A percentile compares a stretch with the other conserved stretches of the same genome.
Evolutionary conservation across 1,284 basidiomycete species (phyloP).

Genomic region (Mycena citricolor): DNA sequence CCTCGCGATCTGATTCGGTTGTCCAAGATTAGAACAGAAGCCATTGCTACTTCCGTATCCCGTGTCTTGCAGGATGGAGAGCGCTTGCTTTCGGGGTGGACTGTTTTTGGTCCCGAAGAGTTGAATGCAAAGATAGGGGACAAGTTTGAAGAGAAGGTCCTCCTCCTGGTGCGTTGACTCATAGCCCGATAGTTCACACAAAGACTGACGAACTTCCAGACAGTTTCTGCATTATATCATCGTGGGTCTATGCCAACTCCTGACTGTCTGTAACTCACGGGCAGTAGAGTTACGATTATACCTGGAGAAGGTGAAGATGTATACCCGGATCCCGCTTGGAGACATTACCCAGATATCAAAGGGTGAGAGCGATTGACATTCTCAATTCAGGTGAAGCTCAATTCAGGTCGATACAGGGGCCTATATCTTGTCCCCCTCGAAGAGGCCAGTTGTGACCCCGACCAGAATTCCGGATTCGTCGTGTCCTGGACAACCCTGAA

Average conservation of each 20-base stretch:
- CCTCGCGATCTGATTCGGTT: slow-evolving; percentile 86
- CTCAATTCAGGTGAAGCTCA: slow-evolving; percentile 12
- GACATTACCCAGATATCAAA: slow-evolving; percentile 83
- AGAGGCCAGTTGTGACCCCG: slow-evolving; percentile 82
- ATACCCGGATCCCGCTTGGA: slow-evolving; percentile 84
- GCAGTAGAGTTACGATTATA: slow-evolving; percentile 89
- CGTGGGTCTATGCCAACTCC: too few species aligned
- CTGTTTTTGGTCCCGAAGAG: slow-evolving; percentile 82
- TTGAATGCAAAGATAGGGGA: slow-evolving; percentile 70
- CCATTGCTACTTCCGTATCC: slow-evolving; percentile 83
- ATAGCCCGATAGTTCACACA: background rate
- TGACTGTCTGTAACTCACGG: too few species aligned
- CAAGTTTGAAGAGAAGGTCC: slow-evolving; percentile 90
- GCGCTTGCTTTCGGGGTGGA: slow-evolving; percentile 84
- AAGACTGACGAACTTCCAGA: slow-evolving; percentile 32
- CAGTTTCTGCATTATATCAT: slow-evolving; percentile 47
- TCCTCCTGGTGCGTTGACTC: slow-evolving; percentile 73
- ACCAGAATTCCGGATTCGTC: slow-evolving; percentile 85
- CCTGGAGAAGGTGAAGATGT: slow-evolving; percentile 88
- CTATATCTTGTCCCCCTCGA: slow-evolving; percentile 91
- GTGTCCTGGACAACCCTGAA: slow-evolving; percentile 70
- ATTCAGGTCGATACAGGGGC: slow-evolving; percentile 51
- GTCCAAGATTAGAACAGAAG: slow-evolving; percentile 85
- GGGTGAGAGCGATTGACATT: slow-evolving; percentile 45
- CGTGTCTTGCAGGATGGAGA: slow-evolving; percentile 84